Evolutionary conservation across 2,329 filamentous ascomycete species (phyloP), one percentile per base, ranked within the genome.

Genomic region (Setomelanomma holmii): DNA sequence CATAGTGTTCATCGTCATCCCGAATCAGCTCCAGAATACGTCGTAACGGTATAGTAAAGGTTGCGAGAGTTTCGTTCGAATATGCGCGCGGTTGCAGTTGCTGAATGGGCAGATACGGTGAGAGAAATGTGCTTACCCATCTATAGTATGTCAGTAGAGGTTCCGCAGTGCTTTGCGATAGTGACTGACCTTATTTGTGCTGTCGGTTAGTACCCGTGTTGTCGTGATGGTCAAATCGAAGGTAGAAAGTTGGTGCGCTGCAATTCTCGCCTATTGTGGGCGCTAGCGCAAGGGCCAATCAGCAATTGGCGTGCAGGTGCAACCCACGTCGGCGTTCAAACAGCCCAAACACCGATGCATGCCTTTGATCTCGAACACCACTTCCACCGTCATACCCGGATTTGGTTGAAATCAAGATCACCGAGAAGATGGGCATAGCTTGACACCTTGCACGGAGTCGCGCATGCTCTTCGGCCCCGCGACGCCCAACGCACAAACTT

Each of bases 81-180:
- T 62, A 57, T 60, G 63, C 52, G 56, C 51, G 54, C 36, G 61
- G 61, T 64, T 71, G 69, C 72, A 71, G 72, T 68, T 68, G 68
- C 69, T 67, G 67, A 64, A 58, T 44, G 50, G 49, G 49, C 41
- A 21, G 53, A 51, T 41, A 38, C 40, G 65, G 64, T 66, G 60
- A 57, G 51, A 58, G 55, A 53, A 53, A 55, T 56, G 50, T 73
- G 82, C 84, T 85, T 82, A 87, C 84, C 84, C 84, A 87, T 87
- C 84, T 86, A 71, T 60, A 67, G 50, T 67, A 53, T 73, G 74
- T 75, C 60, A 73, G 67, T 52, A 62, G 45, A 50, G 20, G 34
- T 24, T 47, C 34, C 27, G 16, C 17, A 30, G n/a, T 8, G n/a
- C 40, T 10, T 17, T 64, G 27, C 42, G 34, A 48, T 45, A 16